These are phyloP conservation scores for Marasmius tenuissimus DNA, from an alignment of 1,284 basidiomycete species.

Conservation along the genomic window DNA sequence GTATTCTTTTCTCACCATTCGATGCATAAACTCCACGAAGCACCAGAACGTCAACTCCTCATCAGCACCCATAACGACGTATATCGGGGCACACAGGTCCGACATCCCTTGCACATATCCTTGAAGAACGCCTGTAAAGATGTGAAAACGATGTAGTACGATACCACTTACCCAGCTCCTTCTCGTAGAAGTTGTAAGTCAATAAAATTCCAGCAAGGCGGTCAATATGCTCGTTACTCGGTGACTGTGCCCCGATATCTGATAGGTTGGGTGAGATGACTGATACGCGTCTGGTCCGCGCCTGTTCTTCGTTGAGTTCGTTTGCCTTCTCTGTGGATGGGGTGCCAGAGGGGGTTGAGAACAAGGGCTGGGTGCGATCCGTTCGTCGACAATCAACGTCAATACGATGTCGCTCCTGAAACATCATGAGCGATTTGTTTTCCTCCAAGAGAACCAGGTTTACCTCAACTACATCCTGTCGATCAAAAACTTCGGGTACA, in stretches of 20 bases:
- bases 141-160: slow-evolving; percentile 21
- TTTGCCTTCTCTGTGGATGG: slow-evolving; percentile 31
- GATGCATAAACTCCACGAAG: slow-evolving; percentile 92
- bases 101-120: slow-evolving; percentile 98
- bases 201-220: slow-evolving; percentile 79
- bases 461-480: slow-evolving; percentile 76
- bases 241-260: slow-evolving; percentile 81
- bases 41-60: slow-evolving; percentile 95
- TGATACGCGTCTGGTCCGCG: slow-evolving; percentile 50
- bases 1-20: slow-evolving; percentile 68
- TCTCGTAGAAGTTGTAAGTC: slow-evolving; percentile 92
- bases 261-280: slow-evolving; percentile 68
- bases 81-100: slow-evolving; percentile 92
- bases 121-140: slow-evolving; percentile 22
- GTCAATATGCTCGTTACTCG: slow-evolving; percentile 85
- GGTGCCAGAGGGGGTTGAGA: slow-evolving; percentile 52
- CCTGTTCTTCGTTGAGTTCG: slow-evolving; percentile 51
- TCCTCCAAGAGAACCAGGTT: slow-evolving; percentile 1
- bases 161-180: slow-evolving; percentile 71
- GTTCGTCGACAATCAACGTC: slow-evolving; percentile 97
- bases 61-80: slow-evolving; percentile 88
- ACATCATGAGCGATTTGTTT: slow-evolving; percentile 2
- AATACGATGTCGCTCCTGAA: slow-evolving; percentile 80
- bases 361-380: slow-evolving; percentile 90
- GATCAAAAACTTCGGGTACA: slow-evolving; percentile 76